Evolutionary conservation across 129 eudicot species (phyloP).

Genomic region (Tagetes erecta): DNA sequence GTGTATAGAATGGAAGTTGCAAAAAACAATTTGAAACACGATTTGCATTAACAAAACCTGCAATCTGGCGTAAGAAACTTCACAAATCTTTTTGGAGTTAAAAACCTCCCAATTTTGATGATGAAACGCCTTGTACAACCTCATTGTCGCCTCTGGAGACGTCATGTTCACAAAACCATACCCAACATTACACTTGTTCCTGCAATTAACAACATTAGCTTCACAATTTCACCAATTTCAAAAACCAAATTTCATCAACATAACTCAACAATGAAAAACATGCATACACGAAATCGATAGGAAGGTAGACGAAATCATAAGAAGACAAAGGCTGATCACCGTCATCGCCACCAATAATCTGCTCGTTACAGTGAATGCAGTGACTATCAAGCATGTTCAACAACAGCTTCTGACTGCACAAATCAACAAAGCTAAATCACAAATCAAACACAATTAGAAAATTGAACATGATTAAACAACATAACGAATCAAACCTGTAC

Average conservation of each 20-base stretch:
- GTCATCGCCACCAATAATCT: conserved; percentile 43
- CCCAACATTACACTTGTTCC: conserved; percentile 97
- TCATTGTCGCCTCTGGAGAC: conserved; percentile 80
- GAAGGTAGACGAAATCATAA: conserved; percentile 90
- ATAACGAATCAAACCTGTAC: conserved; percentile 55
- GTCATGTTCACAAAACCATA: conserved; percentile 99
- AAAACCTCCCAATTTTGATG: conserved; percentile 95
- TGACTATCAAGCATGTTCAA: conserved; percentile 98
- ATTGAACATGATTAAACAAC: not conserved
- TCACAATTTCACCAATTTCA: not conserved
- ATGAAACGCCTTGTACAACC: conserved; percentile 87
- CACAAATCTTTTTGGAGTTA: conserved; percentile 88
- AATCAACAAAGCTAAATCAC: not conserved
- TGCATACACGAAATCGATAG: conserved; percentile 85
- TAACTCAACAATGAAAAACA: not conserved
- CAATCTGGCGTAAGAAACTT: conserved; percentile 93
- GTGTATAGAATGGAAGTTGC: too few relatives aligned
- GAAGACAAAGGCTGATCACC: conserved; percentile 65
- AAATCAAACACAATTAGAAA: not conserved
- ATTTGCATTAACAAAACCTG: conserved; percentile 46
- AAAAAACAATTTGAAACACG: not conserved
- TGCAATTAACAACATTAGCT: conserved; percentile 9
- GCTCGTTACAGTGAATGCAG: conserved; percentile 92
- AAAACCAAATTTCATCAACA: not conserved
- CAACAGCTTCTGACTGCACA: conserved; percentile 77